Base-by-base conservation (phyloP, 345 rosid genomes). In the Moricandia arvensis region DNA sequence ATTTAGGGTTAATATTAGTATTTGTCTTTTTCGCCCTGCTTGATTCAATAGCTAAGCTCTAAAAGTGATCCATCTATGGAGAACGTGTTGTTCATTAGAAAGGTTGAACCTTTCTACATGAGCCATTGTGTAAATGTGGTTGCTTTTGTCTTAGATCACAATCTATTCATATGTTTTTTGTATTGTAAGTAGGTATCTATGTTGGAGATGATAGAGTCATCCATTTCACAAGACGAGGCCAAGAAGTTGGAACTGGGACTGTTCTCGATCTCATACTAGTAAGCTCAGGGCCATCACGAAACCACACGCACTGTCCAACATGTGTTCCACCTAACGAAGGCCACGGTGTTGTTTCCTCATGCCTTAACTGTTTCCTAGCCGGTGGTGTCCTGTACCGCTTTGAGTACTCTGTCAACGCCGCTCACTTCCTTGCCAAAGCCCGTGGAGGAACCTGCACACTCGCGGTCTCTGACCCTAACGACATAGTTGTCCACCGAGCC, bases 381-480 rank as follows among this genome's bases (percentile, higher is more conserved):
- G 93, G 97, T 13, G 97, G 99, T 18, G 58, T 85, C 59, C 59
- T 92, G 79, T 95, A 88, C 31, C 89, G 92, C 8, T 95, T 95
- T 29, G 85, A 86, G 83, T 95, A 95, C 76, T 84, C 88, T 0
- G 99, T 92, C 60, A 85, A 51, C 31, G 89, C 93, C 0, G 91
- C 97, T 65, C 87, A 83, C 77, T 94, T 90, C 67, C 83, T 94
- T 0, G 91, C 92, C 6, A 91, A 90, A 80, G 96, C 94, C 8
- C 90, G 98, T 1, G 98, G 96, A 7, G 96, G 96, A 66, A 94
- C 99, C 38, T 91, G 98, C 79, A 89, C 97, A 4, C 95, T 87
- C n/a, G 93, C 93, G 0, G 88, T 80, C 33, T 54, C 97, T 0
- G 93, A 90, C 70, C 82, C 83, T 0, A 18, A 78, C 17, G 91